Percentiles rank a stretch among this genome's conserved stretches.
These are phyloP conservation scores for Drosera capensis DNA, from an alignment of 148 eudicot genomes.

Conservation along the genomic window DNA sequence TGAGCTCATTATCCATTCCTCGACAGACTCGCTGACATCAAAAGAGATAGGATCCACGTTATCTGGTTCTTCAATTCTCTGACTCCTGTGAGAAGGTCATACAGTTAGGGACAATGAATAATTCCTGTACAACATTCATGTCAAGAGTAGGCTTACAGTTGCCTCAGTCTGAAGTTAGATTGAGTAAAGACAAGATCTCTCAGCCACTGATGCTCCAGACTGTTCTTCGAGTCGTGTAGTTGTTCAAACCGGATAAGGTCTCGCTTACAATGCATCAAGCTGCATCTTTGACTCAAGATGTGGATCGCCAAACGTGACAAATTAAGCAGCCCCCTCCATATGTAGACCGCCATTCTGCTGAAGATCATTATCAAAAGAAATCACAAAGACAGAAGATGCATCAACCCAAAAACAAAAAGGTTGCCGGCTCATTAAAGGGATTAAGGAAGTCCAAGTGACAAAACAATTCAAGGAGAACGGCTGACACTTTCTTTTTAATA, in stretches of 20 bases:
- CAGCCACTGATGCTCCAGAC: conserved; percentile 68
- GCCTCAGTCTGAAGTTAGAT: conserved; percentile 51
- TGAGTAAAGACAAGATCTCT: conserved; percentile 69
- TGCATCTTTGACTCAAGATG: conserved; percentile 80
- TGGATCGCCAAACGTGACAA: conserved; percentile 72
- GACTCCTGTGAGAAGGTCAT: conserved; percentile 21
- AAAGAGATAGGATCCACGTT: conserved; percentile 43
- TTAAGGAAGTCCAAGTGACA: too few species aligned
- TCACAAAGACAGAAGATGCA: neutral
- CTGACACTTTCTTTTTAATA: neutral
- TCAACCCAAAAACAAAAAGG: neutral
- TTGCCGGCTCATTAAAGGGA: too few species aligned
- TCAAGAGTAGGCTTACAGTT: conserved; percentile 29
- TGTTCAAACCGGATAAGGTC: conserved; percentile 35
- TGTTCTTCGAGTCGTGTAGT: conserved; percentile 45
- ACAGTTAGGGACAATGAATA: neutral
- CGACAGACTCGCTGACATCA: conserved; percentile 24
- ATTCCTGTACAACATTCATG: neutral
- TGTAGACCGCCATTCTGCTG: conserved; percentile 97
- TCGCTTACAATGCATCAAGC: conserved; percentile 37
- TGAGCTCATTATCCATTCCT: conserved; percentile 51
- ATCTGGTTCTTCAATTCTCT: conserved; percentile 40
- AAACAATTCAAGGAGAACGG: neutral
- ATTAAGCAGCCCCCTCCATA: conserved; percentile 84
- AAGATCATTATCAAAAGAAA: neutral